Base-by-base conservation (phyloP, 495 filamentous ascomycete species). In the Xylaria longipes region DNA sequence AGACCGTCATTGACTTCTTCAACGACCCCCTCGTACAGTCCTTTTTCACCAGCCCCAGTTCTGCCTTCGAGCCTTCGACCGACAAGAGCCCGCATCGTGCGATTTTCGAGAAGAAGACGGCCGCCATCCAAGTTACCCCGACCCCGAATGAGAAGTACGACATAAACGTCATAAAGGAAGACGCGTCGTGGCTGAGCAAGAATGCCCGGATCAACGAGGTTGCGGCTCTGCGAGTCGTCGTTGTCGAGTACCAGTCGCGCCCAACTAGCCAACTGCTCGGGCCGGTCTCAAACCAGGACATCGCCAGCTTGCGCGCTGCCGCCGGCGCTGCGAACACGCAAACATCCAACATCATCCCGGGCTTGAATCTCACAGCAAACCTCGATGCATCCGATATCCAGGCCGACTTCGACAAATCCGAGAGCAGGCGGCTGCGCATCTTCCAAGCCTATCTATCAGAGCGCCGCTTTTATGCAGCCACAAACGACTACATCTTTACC, bases 111-210 rank as follows among this genome's bases (percentile, higher is more conserved):
- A 94, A 91, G 50, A 95, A 90, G 80, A 98, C 94, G 1, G 91
- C 95, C 22, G 90, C 95, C n/a, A 97, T 98, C 65, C 91, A 97
- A 78, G 90, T 94, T 56, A 87, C 92, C 31, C 91, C 93, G 6
- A 87, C 88, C 11, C 82, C 89, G 29, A 89, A 90, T 73, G 86
- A 88, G 20, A 86, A 87, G 35, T 94, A 91, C 79, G 86, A 95
- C 75, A 86, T 98, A 60, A 89, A 91, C 31, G 86, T 93, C 80
- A 90, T 98, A 76, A 97, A 97, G 80, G 87, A 89, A 31, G 96
- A 97, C 80, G 89, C 93, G 45, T 80, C 92, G 48, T 97, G 94
- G 93, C 84, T 99, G 63, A 94, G 92, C 77, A 86, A 92, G 68
- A 87, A 88, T 71, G 88, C 90, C 15, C 86, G 87, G 17, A 90